Evolutionary conservation across 768 basidiomycete genomes (phyloP), one percentile per base, ranked within the genome.

Genomic region (Royoungia palumana): DNA sequence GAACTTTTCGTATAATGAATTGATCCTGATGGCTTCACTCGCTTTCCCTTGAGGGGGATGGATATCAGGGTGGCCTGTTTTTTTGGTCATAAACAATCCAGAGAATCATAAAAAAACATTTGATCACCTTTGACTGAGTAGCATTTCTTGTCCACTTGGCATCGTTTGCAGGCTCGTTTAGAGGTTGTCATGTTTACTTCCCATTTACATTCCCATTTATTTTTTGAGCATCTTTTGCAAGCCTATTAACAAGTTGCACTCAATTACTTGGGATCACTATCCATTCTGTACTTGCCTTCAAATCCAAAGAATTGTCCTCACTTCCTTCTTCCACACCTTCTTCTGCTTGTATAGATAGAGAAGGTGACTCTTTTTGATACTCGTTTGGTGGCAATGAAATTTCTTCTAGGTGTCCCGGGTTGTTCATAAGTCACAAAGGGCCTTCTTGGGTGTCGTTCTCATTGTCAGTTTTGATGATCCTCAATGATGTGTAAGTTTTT

Each of bases 181-280:
- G 5, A 19, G 36, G 16, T 0, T n/a, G 2, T 17, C 1, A 7
- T 7, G 25, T 2, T 20, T 5, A 7, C 1, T 2, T 7, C 6
- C 36, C 19, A 37, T 19, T 9, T 20, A 19, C 36, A 37, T 12
- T 37, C 19, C 1, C 8, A 37, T 8, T 20, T 20, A 37, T 13
- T 10, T 3, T 5, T 20, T 20, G 1, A 11, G 36, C 36, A 37
- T 17, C 19, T 20, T 4, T 17, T 19, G n/a, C 36, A 37, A 1
- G 21, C 36, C 36, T 37, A 20, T 20, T 3, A 4, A 27, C 7
- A 27, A 9, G 8, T 27, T 10, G 7, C 10, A 27, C 4, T 27
- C 25, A 27, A 10, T 27, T 6, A 27, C 25, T 27, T 2, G 7
- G 7, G 24, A 24, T 24, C 7, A 7, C 24, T 24, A 24, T 5